A percentile compares a stretch with the other conserved stretches of the same genome.
Conservation (phyloP, 495 filamentous ascomycete species). For the Tetracladium marchalianum region DNA sequence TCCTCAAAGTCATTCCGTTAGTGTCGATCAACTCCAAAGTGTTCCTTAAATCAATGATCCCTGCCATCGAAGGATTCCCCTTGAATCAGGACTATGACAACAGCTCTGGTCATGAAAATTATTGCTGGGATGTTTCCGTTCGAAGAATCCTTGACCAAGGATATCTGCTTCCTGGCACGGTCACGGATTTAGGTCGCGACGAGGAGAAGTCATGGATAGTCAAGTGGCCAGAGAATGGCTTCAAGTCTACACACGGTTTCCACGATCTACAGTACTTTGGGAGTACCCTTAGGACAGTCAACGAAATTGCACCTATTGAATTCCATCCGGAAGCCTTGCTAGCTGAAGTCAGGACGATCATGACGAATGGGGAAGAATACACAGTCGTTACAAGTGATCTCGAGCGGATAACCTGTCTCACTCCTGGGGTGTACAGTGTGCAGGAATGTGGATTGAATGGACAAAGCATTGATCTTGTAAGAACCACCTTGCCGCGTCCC, state of each 20-base stretch:
- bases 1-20: constrained; percentile 14
- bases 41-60: constrained; percentile 24
- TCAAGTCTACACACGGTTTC: constrained; percentile 23
- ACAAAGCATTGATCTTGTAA: constrained; percentile 14
- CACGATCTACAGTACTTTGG: constrained; percentile 22
- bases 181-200: constrained; percentile 16
- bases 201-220: constrained; percentile 22
- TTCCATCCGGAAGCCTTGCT: constrained; percentile 13
- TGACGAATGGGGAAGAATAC: constrained; percentile 23
- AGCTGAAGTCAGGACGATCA: constrained; percentile 18
- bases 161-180: constrained; percentile 23
- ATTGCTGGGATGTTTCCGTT: constrained; percentile 24
- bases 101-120: constrained; percentile 7
- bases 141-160: constrained; percentile 15
- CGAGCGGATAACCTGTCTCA: constrained; percentile 22
- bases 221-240: constrained; percentile 26
- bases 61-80: constrained; percentile 21
- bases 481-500: background rate
- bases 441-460: constrained; percentile 16
- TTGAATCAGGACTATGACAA: constrained; percentile 7
- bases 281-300: constrained; percentile 16
- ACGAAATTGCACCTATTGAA: constrained; percentile 24
- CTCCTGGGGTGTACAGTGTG: constrained; percentile 17
- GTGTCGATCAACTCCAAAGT: constrained; percentile 27
- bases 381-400: constrained; percentile 17